phyloP scores from a whole-genome alignment of 345 rosid species.

The Camelina neglecta region DNA sequence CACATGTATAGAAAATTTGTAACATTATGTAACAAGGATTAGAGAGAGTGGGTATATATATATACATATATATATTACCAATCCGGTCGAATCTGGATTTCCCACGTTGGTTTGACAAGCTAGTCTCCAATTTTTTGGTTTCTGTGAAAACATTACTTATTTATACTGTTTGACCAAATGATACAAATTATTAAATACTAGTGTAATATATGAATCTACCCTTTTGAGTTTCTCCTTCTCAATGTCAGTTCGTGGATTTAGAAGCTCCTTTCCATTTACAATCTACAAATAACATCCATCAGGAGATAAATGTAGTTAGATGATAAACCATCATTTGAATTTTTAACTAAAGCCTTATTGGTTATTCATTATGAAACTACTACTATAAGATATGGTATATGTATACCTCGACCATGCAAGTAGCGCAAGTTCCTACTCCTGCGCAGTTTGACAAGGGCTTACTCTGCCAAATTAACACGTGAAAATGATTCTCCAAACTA shows the following conservation, averaged over 20 bases:
- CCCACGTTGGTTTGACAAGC: conserved; percentile 96
- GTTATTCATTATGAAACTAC: background rate
- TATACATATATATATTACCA: conserved; percentile 48
- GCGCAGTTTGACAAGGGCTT: conserved; percentile 79
- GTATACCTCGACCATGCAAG: conserved; percentile 92
- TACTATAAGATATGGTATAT: background rate
- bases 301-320: background rate
- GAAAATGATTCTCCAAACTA: background rate
- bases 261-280: conserved; percentile 79
- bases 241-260: conserved; percentile 71
- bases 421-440: conserved; percentile 91
- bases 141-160: conserved; percentile 46
- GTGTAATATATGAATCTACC: conserved; percentile 40
- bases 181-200: background rate
- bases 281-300: conserved; percentile 49
- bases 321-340: background rate
- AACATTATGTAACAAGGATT: background rate
- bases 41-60: background rate
- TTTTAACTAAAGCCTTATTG: background rate
- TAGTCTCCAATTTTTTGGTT: conserved; percentile 85
- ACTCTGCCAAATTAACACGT: conserved; percentile 49
- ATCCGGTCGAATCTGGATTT: conserved; percentile 70
- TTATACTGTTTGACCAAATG: background rate
- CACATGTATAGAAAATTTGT: conserved; percentile 5
- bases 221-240: conserved; percentile 79